A percentile compares a stretch with the other conserved stretches of the same genome.
Conservation (phyloP, 208 protist species). For the Acanthamoeba sp. region DNA sequence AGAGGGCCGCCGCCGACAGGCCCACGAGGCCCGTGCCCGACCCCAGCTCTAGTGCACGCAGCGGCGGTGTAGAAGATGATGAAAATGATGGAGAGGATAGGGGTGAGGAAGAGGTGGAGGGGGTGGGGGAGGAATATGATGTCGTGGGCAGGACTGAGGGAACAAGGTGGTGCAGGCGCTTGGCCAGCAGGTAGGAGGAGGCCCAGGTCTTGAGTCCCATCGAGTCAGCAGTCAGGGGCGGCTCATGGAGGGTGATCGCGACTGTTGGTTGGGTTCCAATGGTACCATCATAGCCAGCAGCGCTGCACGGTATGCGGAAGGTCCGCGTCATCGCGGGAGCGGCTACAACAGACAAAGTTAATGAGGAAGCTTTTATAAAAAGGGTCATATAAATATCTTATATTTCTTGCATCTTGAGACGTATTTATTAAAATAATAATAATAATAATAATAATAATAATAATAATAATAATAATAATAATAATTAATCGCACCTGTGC, state of each 20-base stretch:
- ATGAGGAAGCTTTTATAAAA: too few species aligned
- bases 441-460: neutral
- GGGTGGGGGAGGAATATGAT: neutral
- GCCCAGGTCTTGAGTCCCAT: conserved; percentile 12
- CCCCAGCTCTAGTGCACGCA: neutral
- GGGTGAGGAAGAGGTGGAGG: too few species aligned
- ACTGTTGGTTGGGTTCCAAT: neutral
- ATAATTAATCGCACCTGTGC: neutral
- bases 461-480: neutral
- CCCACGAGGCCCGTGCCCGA: conserved; percentile 6
- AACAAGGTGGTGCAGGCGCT: neutral
- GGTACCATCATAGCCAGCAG: neutral
- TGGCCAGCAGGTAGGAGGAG: conserved; percentile 17
- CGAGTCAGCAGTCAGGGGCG: neutral
- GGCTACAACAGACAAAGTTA: neutral
- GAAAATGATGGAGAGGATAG: neutral
- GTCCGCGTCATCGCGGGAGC: neutral
- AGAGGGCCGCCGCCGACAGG: neutral
- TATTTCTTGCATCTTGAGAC: too few species aligned
- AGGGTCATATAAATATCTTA: too few species aligned
- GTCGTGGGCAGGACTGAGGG: neutral
- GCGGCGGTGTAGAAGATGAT: neutral
- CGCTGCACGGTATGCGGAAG: neutral
- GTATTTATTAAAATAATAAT: too few species aligned
- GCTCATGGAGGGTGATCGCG: neutral